Percentiles rank a stretch among this genome's conserved stretches.
Conservation (phyloP, 108 stramenopile species). For the Cyclotella atomus region DNA sequence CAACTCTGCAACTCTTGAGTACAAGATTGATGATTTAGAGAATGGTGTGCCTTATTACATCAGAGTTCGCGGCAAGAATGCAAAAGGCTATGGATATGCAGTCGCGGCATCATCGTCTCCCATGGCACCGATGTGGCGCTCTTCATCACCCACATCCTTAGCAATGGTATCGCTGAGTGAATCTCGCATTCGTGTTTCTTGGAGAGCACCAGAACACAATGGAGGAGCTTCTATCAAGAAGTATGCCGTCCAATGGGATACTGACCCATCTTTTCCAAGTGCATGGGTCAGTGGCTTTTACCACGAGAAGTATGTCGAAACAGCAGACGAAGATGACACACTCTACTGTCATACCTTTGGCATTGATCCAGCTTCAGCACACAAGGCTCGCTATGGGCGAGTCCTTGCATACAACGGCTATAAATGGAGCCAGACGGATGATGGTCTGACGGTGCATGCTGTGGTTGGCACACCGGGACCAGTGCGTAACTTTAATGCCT, state of each 20-base stretch:
- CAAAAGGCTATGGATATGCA: conserved; percentile 63
- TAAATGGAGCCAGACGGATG: conserved; percentile 51
- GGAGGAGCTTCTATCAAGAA: conserved; percentile 68
- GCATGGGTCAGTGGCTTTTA: conserved; percentile 36
- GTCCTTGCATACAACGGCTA: conserved; percentile 79
- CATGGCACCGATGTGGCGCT: conserved; percentile 61
- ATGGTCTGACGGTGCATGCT: background rate
- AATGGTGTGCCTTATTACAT: conserved; percentile 60
- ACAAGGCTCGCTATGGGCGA: conserved; percentile 62
- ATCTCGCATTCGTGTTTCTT: conserved; percentile 67
- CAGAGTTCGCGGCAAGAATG: conserved; percentile 57
- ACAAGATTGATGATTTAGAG: conserved; percentile 45
- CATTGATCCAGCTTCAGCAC: conserved; percentile 49
- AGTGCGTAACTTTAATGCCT: conserved; percentile 42
- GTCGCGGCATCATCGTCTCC: conserved; percentile 36
- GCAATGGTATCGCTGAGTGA: conserved; percentile 66
- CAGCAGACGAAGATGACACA: background rate
- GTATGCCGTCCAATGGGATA: conserved; percentile 84
- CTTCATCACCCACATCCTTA: conserved; percentile 50
- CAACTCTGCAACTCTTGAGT: conserved; percentile 15
- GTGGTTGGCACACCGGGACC: conserved; percentile 36
- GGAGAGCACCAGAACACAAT: conserved; percentile 56
- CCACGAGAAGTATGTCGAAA: conserved; percentile 25
- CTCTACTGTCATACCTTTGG: conserved; percentile 68
- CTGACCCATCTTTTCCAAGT: conserved; percentile 37